Conservation (phyloP, 225 moss, liverwort and hornwort genomes). For the Marchantia polymorpha region DNA sequence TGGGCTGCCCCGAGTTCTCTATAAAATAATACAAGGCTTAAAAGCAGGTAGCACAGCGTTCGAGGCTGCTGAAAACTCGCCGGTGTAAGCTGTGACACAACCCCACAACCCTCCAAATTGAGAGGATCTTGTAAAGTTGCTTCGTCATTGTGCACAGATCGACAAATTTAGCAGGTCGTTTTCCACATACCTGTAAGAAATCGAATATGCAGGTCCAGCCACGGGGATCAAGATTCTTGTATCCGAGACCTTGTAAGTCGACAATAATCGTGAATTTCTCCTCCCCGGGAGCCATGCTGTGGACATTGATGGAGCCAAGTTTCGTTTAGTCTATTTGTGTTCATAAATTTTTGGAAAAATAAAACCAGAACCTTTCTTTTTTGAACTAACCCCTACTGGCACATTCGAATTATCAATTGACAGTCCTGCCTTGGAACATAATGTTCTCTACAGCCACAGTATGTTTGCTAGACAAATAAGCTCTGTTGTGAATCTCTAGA, state of each 20-base stretch:
- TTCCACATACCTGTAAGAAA: conserved; percentile 48
- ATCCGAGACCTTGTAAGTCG: conserved; percentile 45
- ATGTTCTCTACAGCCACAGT: no score
- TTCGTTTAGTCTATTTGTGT: not conserved
- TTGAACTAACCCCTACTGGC: not conserved
- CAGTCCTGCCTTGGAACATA: no score
- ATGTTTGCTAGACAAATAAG: no score
- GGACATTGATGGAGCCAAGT: not conserved
- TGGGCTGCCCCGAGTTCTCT: no score
- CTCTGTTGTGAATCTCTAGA: not conserved
- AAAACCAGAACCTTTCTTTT: not conserved
- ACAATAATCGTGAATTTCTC: conserved; percentile 54
- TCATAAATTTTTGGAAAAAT: not conserved
- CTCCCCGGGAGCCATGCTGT: conserved; percentile 53
- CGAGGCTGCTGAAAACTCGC: no score
- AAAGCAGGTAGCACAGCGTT: no score
- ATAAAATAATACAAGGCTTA: no score
- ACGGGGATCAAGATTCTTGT: conserved; percentile 60
- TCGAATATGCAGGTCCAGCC: conserved; percentile 58
- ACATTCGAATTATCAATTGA: not conserved
- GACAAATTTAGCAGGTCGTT: no score
- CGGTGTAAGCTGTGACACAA: no score
- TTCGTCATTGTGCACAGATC: no score
- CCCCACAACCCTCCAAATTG: no score
- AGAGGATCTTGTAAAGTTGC: no score